Percentiles rank a stretch among this genome's conserved stretches.
Evolutionary conservation across 257 asterid genomes (phyloP).

Genomic region (Euphrasia confusa): DNA sequence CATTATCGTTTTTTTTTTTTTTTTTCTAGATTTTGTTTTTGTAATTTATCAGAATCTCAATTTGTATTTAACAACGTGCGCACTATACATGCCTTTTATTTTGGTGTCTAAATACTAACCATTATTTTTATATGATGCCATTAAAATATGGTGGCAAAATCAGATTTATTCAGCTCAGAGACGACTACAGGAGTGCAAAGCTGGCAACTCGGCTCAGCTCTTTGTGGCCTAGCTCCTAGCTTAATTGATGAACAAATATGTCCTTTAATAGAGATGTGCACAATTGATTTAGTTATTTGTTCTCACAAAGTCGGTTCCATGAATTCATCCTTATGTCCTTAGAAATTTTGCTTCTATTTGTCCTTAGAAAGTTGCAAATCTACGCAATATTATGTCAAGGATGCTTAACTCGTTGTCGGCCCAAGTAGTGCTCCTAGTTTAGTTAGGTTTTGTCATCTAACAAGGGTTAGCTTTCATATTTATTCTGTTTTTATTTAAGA

Average conservation of each 20-base stretch:
- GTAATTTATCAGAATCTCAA: neutral
- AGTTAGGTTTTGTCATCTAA: too few relatives aligned
- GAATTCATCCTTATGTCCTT: neutral
- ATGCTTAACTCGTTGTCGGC: too few relatives aligned
- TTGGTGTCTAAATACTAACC: neutral
- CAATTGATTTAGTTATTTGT: neutral
- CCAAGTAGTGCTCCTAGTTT: too few relatives aligned
- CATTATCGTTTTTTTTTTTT: too few relatives aligned
- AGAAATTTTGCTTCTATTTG: constrained; percentile 1
- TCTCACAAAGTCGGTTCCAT: neutral
- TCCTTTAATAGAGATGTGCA: neutral
- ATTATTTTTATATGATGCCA: neutral
- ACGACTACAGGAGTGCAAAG: constrained; percentile 96
- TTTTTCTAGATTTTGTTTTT: too few relatives aligned
- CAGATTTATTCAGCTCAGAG: constrained; percentile 98
- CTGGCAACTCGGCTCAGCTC: constrained; percentile 82
- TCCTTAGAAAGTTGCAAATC: too few relatives aligned
- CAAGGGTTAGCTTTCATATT: too few relatives aligned
- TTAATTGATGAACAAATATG: constrained; percentile 17
- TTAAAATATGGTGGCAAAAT: constrained; percentile 25
- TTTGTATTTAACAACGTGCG: neutral
- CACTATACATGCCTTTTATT: neutral
- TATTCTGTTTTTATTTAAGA: too few relatives aligned
- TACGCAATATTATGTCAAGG: too few relatives aligned
- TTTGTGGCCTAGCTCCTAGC: constrained; percentile 39